Evolutionary conservation across 2,329 filamentous ascomycete species (phyloP).

Genomic region (Fusarium tupiense): DNA sequence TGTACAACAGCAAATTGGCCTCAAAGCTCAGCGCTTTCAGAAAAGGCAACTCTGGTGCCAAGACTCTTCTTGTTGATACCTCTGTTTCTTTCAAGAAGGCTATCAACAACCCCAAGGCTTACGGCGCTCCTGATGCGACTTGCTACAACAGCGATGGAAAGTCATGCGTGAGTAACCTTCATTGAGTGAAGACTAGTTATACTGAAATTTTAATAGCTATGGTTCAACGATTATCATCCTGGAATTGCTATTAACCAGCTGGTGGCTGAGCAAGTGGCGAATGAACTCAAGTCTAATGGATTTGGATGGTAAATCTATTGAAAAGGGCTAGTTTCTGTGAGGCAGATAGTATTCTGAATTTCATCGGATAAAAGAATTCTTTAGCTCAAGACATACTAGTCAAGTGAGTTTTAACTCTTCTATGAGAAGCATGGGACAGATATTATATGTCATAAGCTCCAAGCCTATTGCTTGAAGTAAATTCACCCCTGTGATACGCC

Average conservation of each 20-base stretch:
- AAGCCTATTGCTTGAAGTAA: too few species aligned
- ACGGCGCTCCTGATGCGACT: constrained; percentile 54
- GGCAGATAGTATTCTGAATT: not conserved
- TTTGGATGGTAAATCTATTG: constrained; percentile 6
- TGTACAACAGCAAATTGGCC: constrained; percentile 51
- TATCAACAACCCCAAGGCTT: constrained; percentile 52
- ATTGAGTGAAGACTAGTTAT: accelerated
- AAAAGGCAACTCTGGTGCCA: constrained; percentile 47
- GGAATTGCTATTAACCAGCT: constrained; percentile 53
- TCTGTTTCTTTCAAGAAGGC: constrained; percentile 53
- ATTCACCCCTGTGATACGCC: accelerated
- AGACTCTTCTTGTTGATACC: constrained; percentile 53
- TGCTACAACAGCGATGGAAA: constrained; percentile 55
- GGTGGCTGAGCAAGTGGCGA: constrained; percentile 51
- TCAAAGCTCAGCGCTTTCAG: constrained; percentile 46
- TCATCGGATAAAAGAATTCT: too few species aligned
- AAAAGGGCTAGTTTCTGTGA: too few species aligned
- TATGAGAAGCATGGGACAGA: accelerated
- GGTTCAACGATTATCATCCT: constrained; percentile 57
- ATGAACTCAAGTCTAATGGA: not conserved
- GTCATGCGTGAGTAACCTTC: constrained; percentile 47
- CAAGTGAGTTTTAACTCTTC: accelerated
- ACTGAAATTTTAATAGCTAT: constrained; percentile 44
- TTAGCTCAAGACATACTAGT: accelerated
- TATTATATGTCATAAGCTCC: too few species aligned